A percentile compares a stretch with the other conserved stretches of the same genome.
Evolutionary conservation across 2,329 filamentous ascomycete species (phyloP).

Genomic region (Hymenoscyphus infarciens): DNA sequence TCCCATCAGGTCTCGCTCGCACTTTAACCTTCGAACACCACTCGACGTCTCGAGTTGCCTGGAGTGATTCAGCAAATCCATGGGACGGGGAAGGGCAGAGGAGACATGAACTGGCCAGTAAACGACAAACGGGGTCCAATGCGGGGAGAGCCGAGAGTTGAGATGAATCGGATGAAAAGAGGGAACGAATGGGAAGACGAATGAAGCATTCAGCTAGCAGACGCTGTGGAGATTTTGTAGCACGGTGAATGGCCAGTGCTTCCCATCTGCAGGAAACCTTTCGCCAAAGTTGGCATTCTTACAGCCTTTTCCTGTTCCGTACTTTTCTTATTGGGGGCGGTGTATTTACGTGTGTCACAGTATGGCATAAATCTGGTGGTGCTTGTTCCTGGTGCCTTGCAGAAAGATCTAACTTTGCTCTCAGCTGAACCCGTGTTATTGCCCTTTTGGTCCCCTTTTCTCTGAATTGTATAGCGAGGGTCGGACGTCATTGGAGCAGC

Average conservation of each 20-base stretch:
- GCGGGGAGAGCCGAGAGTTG: neutral
- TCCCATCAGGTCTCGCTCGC: neutral
- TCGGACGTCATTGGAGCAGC: neutral
- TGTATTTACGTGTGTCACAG: neutral
- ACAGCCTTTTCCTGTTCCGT: neutral
- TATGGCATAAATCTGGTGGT: neutral
- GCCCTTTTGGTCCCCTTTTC: neutral
- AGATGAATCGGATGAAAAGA: neutral
- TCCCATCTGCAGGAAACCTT: conserved; percentile 1
- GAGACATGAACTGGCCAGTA: neutral
- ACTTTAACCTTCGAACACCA: neutral
- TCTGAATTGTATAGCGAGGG: neutral
- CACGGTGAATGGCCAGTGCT: neutral
- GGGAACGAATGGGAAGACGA: neutral
- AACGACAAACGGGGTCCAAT: neutral
- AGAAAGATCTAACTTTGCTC: neutral
- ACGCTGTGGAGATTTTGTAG: neutral
- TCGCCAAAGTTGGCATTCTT: neutral
- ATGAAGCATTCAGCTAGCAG: neutral
- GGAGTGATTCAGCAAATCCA: neutral
- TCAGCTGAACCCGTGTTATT: conserved; percentile 2
- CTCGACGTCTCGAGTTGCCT: neutral
- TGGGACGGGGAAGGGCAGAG: neutral
- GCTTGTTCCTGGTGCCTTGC: conserved; percentile 5
- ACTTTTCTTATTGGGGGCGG: conserved; percentile 2